phyloP scores from a whole-genome alignment of 352 stramenopile species.

The Phytophthora vignae region DNA sequence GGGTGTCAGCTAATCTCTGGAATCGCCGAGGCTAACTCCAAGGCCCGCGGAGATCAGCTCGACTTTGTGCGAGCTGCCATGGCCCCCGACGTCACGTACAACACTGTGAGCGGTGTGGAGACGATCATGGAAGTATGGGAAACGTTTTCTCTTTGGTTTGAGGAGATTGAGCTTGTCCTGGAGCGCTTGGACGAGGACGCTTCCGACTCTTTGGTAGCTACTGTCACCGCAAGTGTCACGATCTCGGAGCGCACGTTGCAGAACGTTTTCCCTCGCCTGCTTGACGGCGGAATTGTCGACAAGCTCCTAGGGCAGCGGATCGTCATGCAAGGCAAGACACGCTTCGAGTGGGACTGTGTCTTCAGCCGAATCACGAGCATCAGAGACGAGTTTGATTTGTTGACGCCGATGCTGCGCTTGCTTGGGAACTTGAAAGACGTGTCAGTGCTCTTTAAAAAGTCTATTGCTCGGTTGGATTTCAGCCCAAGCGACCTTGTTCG shows the following conservation, averaged over 20 bases:
- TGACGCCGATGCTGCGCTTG: neutral
- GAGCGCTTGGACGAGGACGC: neutral
- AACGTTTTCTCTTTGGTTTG: neutral
- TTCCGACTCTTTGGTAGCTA: neutral
- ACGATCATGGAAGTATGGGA: neutral
- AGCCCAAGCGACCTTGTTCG: neutral
- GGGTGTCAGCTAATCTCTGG: neutral
- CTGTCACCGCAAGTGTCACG: neutral
- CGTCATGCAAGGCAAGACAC: neutral
- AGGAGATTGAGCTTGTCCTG: neutral
- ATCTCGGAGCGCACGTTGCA: neutral
- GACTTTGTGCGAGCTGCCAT: neutral
- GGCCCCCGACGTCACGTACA: neutral
- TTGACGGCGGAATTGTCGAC: neutral
- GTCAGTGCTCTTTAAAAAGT: neutral
- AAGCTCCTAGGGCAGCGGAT: neutral
- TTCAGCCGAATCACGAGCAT: neutral
- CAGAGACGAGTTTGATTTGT: neutral
- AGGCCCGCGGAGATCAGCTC: neutral
- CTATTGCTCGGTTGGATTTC: neutral
- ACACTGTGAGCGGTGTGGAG: neutral
- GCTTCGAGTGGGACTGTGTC: neutral
- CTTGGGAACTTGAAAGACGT: slow-evolving; percentile 3
- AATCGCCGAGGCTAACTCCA: neutral
- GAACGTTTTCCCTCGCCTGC: neutral